Conservation (phyloP, 164 flowering plant genomes). For the Vitis cinerea region DNA sequence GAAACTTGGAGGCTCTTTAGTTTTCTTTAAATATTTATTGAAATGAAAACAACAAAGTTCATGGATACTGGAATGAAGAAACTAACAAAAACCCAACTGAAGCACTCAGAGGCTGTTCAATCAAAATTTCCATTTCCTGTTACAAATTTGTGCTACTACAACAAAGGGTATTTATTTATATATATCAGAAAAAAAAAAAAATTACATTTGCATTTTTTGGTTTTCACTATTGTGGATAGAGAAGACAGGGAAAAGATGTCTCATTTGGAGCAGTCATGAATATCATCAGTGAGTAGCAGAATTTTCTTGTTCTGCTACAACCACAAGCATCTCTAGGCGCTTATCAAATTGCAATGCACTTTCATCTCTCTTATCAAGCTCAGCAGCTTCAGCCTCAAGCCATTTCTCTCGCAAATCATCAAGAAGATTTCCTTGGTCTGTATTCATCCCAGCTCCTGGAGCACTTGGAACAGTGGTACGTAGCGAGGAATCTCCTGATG, state of each 20-base stretch:
- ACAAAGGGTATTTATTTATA: background rate
- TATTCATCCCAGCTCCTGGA: constrained; percentile 70
- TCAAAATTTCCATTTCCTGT: background rate
- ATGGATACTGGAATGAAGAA: background rate
- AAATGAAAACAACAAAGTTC: background rate
- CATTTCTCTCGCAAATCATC: constrained; percentile 97
- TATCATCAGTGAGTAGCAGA: constrained; percentile 17
- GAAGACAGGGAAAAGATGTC: background rate
- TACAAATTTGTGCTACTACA: background rate
- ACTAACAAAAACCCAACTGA: background rate
- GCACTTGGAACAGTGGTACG: constrained; percentile 94
- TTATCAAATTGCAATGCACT: constrained; percentile 91
- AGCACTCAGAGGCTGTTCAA: background rate
- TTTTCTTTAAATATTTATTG: background rate
- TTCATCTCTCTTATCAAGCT: constrained; percentile 96
- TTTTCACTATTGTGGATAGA: background rate
- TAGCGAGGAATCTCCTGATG: constrained; percentile 90
- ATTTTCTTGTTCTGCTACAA: constrained; percentile 67
- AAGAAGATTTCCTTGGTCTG: constrained; percentile 74
- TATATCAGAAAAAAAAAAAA: background rate
- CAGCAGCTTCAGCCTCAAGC: constrained; percentile 98
- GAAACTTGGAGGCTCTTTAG: background rate
- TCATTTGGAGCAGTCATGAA: constrained; percentile 4
- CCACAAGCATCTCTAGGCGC: constrained; percentile 90
- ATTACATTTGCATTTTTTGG: background rate